Base-by-base conservation (phyloP, 371 early-diverging fungal genomes). In the Apophysomyces elegans region DNA sequence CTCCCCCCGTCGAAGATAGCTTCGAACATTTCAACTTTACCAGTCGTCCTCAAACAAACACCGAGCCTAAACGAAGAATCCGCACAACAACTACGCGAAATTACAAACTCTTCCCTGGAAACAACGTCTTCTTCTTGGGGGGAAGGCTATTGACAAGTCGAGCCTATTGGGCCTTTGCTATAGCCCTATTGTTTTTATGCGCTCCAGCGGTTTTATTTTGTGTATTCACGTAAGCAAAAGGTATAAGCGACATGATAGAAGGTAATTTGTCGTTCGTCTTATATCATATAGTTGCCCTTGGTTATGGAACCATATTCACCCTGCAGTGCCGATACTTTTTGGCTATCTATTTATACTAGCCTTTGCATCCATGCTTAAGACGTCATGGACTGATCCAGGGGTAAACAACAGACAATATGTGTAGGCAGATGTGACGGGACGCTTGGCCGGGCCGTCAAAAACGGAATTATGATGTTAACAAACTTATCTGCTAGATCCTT, bases 381-480 rank as follows among this genome's bases (percentile, higher is more conserved):
- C 96, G 35, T 91, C 93, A n/a, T 91, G 92, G 81, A 91, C 90
- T 5, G 96, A 96, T 81, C 96, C 96, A 5, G 96, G 96, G 38
- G 89, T 90, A 81, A 79, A 67, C 57, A 50, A 50, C 32, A 18
- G 26, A 16, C 8, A 18, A 39, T 38, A 58, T 38, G 58, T 58
- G 58, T 37, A 58, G 58, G 58, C 37, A 58, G 18, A 39, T 9
- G 37, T 54, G n/a, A 58, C 37, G 37, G 41, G 11, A 21, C 37
- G n/a, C 14, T 37, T 58, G 58, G 5, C 58, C 13, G 37, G 41
- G 8, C 13, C 41, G 41, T 41, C 13, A 1, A 41, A 13, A 41
- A 8, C 13, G 41, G 41, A 1, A 8, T 50, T 26, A 58, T 62
- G 32, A 26, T 26, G 32, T 26, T 26, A 26, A 26, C 54, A 26